phyloP scores from a whole-genome alignment of 345 rosid species.

The Pseudoturritis turrita region DNA sequence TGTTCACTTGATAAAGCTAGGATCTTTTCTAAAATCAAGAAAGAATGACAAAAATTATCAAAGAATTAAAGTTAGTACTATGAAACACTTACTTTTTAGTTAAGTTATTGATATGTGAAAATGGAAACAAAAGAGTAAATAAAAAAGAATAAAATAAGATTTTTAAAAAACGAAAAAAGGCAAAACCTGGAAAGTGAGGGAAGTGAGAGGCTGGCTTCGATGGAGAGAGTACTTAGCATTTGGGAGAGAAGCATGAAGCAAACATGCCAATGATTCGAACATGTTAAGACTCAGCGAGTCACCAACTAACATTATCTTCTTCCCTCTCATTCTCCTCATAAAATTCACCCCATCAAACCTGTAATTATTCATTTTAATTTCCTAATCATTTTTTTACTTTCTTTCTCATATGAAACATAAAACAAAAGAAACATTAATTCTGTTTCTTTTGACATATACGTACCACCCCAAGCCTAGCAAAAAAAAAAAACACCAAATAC shows the following conservation, averaged over 20 bases:
- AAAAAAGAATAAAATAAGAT: neutral
- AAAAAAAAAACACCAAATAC: neutral
- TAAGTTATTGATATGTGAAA: slow-evolving; percentile 17
- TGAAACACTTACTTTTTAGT: slow-evolving; percentile 8
- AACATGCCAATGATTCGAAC: slow-evolving; percentile 70
- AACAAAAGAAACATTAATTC: neutral
- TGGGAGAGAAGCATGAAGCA: slow-evolving; percentile 72
- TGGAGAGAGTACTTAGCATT: slow-evolving; percentile 41
- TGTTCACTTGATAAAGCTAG: slow-evolving; percentile 18
- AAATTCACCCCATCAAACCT: slow-evolving; percentile 77
- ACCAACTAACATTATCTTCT: slow-evolving; percentile 96
- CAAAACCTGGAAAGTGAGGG: slow-evolving; percentile 61
- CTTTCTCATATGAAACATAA: neutral
- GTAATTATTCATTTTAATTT: neutral
- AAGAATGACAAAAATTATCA: neutral
- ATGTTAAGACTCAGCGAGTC: slow-evolving; percentile 89
- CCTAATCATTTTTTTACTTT: neutral
- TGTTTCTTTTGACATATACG: too few species aligned
- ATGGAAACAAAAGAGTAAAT: neutral
- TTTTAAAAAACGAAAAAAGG: neutral
- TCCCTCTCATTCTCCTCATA: slow-evolving; percentile 78
- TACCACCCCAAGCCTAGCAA: neutral
- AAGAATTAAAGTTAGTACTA: neutral
- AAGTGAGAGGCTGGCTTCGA: slow-evolving; percentile 40
- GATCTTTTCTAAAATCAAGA: slow-evolving; percentile 11